These are phyloP conservation scores for Aureobasidium leucospermi DNA, from an alignment of 2,329 filamentous ascomycete genomes.

Conservation along the genomic window DNA sequence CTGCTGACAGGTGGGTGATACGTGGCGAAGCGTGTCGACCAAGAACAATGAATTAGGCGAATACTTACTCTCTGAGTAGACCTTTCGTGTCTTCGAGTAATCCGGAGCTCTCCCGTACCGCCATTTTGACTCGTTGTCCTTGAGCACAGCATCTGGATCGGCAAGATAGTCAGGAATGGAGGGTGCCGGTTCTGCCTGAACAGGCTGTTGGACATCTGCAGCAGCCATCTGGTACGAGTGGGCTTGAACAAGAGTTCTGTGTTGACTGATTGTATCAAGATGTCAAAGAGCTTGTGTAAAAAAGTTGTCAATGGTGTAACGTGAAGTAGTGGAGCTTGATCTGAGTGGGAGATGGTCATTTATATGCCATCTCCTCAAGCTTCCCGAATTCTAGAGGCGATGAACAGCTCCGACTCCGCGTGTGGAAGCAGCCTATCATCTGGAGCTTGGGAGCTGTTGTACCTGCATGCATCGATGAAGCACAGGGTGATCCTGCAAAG, in stretches of 20 bases:
- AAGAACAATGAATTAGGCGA: background rate
- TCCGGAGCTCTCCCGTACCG: constrained; percentile 55
- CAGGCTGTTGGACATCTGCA: constrained; percentile 21
- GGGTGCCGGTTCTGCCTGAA: constrained; percentile 26
- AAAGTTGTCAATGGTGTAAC: background rate
- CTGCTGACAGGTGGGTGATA: constrained; percentile 2
- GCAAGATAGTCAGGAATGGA: constrained; percentile 51
- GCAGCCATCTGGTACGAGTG: constrained; percentile 20
- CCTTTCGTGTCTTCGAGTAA: constrained; percentile 55
- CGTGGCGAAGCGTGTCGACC: background rate
- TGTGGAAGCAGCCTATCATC: background rate
- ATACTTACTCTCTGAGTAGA: constrained; percentile 51
- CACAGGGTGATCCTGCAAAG: background rate
- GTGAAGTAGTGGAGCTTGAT: background rate
- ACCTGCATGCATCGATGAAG: background rate
- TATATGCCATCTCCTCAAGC: background rate
- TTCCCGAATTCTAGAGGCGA: background rate
- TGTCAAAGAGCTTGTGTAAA: background rate
- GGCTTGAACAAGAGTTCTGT: background rate
- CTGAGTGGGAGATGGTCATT: background rate
- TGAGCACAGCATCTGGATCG: constrained; percentile 51
- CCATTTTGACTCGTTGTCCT: constrained; percentile 50
- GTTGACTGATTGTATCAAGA: background rate
- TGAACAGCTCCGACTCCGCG: background rate
- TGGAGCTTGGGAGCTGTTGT: background rate